phyloP scores from a whole-genome alignment of 192 early-diverging fungal genomes.

The Entophlyctis luteolus region DNA sequence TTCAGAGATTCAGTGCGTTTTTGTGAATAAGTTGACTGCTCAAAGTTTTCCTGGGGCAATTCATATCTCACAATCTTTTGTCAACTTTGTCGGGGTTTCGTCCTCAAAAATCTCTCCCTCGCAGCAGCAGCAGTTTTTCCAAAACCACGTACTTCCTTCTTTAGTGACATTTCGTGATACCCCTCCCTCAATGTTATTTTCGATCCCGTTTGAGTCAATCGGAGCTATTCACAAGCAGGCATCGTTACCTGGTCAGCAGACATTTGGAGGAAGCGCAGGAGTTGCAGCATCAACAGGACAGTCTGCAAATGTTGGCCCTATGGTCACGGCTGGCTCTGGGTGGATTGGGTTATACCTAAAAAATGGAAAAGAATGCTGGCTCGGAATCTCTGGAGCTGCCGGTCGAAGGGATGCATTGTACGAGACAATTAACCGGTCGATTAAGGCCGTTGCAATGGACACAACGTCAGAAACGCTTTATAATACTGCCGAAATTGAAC shows the following conservation, averaged over 20 bases:
- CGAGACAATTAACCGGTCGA: neutral
- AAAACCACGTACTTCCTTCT: conserved; percentile 4
- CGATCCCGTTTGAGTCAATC: conserved; percentile 44
- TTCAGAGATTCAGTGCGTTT: conserved; percentile 44
- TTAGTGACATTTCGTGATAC: neutral
- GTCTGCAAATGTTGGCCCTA: neutral
- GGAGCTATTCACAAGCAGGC: conserved; percentile 16
- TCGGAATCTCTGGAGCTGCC: neutral
- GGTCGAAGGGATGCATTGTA: conserved; percentile 11
- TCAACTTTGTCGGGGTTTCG: conserved; percentile 38
- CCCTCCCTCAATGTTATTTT: conserved; percentile 18
- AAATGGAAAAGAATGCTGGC: conserved; percentile 9
- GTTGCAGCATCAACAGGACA: neutral
- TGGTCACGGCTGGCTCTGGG: neutral
- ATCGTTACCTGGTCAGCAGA: neutral
- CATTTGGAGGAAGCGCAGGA: neutral
- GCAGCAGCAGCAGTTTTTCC: conserved; percentile 1
- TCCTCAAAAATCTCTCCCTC: neutral
- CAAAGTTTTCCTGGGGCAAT: conserved; percentile 37
- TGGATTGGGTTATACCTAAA: conserved; percentile 17
- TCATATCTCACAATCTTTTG: conserved; percentile 49
- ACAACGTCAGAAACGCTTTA: neutral
- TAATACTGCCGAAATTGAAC: neutral
- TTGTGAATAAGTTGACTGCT: conserved; percentile 29
- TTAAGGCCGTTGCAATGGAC: conserved; percentile 1